phyloP scores from a whole-genome alignment of 164 flowering plant species.

The Stephania japonica region DNA sequence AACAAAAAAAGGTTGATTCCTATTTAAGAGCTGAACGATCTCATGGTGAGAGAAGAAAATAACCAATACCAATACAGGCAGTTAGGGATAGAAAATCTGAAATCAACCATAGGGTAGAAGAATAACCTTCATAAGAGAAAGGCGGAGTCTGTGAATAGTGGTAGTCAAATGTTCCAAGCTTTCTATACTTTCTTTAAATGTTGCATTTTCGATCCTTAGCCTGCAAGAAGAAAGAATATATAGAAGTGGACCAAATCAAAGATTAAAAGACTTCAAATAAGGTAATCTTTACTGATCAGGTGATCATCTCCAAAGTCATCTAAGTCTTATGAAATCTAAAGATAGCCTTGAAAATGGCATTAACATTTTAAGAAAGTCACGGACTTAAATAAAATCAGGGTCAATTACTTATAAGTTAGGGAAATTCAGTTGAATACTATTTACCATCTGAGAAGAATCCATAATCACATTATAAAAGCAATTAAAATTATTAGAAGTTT shows the following conservation, averaged over 20 bases:
- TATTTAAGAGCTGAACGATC: no score
- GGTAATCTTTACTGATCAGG: no score
- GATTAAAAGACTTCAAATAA: no score
- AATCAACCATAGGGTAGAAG: not conserved
- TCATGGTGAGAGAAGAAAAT: no score
- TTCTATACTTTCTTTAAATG: conserved; percentile 75
- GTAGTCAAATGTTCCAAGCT: conserved; percentile 73
- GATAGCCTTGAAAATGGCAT: no score
- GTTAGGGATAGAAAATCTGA: not conserved
- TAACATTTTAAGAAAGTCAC: no score
- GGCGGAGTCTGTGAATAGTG: conserved; percentile 62
- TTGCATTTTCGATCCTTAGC: conserved; percentile 85
- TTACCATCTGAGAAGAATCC: not conserved
- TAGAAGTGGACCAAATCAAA: not conserved
- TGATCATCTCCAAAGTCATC: no score
- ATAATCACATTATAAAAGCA: not conserved
- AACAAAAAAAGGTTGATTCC: no score
- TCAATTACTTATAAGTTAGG: not conserved
- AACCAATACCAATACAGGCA: no score
- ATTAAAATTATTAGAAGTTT: not conserved
- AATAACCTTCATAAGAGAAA: conserved; percentile 63
- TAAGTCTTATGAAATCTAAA: no score
- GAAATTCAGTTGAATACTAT: not conserved
- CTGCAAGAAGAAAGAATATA: conserved; percentile 27
- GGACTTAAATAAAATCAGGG: no score